phyloP scores from a whole-genome alignment of 192 early-diverging fungal species.

The Coemansia reversa region DNA sequence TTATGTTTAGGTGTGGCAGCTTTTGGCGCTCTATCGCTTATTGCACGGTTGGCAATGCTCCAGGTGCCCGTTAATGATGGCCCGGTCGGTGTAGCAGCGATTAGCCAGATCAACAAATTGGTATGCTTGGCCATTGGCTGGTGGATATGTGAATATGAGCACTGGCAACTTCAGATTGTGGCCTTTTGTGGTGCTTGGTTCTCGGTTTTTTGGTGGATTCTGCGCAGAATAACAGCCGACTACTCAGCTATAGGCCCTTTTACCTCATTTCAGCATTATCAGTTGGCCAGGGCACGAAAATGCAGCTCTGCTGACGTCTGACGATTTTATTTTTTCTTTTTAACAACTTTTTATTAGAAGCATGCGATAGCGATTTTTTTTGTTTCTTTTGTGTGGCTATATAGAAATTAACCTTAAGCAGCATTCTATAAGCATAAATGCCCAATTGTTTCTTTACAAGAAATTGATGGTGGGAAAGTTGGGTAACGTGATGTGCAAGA shows the following conservation, averaged over 20 bases:
- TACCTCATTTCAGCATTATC: not conserved
- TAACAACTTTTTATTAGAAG: too few relatives aligned
- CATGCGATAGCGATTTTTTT: not conserved
- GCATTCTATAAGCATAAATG: not conserved
- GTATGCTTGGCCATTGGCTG: constrained; percentile 39
- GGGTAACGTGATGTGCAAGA: not conserved
- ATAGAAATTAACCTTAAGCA: not conserved
- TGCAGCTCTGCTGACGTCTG: not conserved
- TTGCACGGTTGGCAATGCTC: constrained; percentile 23
- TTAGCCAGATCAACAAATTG: constrained; percentile 17
- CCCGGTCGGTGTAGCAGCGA: constrained; percentile 23
- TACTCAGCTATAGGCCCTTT: not conserved
- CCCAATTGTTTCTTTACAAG: not conserved
- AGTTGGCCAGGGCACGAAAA: not conserved
- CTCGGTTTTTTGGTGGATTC: not conserved
- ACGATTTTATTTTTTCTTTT: not conserved
- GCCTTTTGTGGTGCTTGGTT: constrained; percentile 18
- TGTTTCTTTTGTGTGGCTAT: not conserved
- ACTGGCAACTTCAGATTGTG: constrained; percentile 15
- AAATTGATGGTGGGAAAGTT: not conserved
- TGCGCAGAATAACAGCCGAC: not conserved
- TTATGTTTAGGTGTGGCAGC: constrained; percentile 19
- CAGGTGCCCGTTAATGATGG: constrained; percentile 18
- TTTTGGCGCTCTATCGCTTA: constrained; percentile 22
- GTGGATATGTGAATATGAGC: constrained; percentile 38